Percentiles rank a stretch among this genome's conserved stretches.
phyloP scores from a whole-genome alignment of 2,329 filamentous ascomycete genomes.

The Ceratocystiopsis minuta region DNA sequence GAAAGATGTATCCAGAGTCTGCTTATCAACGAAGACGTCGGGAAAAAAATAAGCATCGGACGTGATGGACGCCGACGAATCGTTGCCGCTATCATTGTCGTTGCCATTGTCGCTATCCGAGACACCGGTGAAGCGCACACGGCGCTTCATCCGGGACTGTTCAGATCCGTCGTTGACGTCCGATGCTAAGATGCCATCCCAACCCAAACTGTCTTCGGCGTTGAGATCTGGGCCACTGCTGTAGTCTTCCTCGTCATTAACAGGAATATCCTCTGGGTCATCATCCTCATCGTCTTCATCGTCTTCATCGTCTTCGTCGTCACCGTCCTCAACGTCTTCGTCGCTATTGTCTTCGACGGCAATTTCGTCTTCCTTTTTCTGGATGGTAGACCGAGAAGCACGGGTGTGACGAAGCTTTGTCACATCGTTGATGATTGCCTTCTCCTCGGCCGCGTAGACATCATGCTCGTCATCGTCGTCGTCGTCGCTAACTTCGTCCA shows the following conservation, averaged over 20 bases:
- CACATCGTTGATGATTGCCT: conserved; percentile 42
- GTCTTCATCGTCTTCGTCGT: conserved; percentile 21
- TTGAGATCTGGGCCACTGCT: conserved; percentile 19
- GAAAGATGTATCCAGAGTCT: conserved; percentile 51
- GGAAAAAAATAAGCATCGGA: conserved; percentile 53
- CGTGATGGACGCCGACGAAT: conserved; percentile 36
- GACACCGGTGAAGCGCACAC: conserved; percentile 56
- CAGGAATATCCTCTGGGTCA: conserved; percentile 20
- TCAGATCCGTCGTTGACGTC: conserved; percentile 10
- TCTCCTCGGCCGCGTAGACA: conserved; percentile 62
- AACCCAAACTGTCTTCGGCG: conserved; percentile 24
- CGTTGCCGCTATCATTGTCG: conserved; percentile 24
- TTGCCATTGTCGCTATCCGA: conserved; percentile 35
- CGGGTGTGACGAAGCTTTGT: conserved; percentile 19
- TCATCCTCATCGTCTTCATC: conserved; percentile 21
- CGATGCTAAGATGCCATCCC: conserved; percentile 26
- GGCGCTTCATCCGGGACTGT: conserved; percentile 28
- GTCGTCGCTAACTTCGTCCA: conserved; percentile 64
- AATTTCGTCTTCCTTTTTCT: conserved; percentile 11
- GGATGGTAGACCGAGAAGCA: conserved; percentile 31
- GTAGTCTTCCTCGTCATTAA: conserved; percentile 20
- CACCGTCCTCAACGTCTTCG: too few species aligned
- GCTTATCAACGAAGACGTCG: conserved; percentile 63
- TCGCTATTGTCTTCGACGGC: conserved; percentile 22
- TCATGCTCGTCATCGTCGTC: conserved; percentile 64